phyloP scores from a whole-genome alignment of 345 rosid species.

The Gossypium longicalyx region DNA sequence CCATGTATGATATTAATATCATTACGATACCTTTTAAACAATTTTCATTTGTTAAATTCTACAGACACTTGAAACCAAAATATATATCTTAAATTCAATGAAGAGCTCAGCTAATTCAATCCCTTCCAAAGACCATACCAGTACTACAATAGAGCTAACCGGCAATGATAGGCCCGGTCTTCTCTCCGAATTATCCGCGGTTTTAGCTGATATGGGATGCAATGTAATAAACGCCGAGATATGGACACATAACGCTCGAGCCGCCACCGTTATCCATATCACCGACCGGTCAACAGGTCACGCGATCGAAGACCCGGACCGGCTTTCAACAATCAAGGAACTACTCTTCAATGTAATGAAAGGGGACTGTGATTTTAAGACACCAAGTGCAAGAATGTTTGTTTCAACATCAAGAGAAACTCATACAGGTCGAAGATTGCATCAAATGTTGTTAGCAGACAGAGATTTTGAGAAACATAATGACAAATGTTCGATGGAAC shows the following conservation, averaged over 20 bases:
- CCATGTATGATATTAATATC: too few species aligned
- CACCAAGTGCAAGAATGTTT: neutral
- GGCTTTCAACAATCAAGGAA: slow-evolving; percentile 32
- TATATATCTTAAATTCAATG: slow-evolving; percentile 23
- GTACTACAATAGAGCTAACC: slow-evolving; percentile 30
- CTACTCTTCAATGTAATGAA: slow-evolving; percentile 31
- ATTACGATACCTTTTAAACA: too few species aligned
- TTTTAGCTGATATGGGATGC: slow-evolving; percentile 43
- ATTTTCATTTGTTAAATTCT: slow-evolving; percentile 1
- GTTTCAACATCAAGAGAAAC: neutral
- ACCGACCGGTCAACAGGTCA: slow-evolving; percentile 34
- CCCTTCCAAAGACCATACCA: slow-evolving; percentile 35
- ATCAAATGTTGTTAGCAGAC: slow-evolving; percentile 19
- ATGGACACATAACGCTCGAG: slow-evolving; percentile 50
- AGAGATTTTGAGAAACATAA: slow-evolving; percentile 45
- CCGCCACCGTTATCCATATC: slow-evolving; percentile 39
- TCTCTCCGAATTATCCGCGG: slow-evolving; percentile 46
- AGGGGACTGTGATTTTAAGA: neutral
- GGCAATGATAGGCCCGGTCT: slow-evolving; percentile 52
- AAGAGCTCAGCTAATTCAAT: slow-evolving; percentile 32
- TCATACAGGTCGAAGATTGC: slow-evolving; percentile 5
- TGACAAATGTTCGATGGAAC: slow-evolving; percentile 15
- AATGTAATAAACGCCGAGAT: slow-evolving; percentile 43
- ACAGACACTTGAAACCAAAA: slow-evolving; percentile 40
- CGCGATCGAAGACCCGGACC: slow-evolving; percentile 34